A percentile compares a stretch with the other conserved stretches of the same genome.
Conservation (phyloP, 768 basidiomycete genomes). For the Naganishia antarctica region DNA sequence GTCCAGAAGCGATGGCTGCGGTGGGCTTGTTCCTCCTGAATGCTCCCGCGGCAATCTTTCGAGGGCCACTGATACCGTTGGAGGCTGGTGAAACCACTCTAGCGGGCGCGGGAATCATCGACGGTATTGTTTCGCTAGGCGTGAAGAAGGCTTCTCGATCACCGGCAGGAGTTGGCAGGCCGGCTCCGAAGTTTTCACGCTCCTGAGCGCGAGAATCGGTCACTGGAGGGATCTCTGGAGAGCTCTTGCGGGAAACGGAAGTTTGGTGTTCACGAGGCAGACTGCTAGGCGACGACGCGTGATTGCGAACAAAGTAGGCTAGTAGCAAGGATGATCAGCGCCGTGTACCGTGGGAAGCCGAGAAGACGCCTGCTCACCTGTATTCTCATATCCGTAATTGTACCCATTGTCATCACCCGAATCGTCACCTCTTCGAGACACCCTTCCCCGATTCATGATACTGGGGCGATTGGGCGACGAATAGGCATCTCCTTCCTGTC, state of each 20-base stretch:
- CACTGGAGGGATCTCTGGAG: constrained; percentile 5
- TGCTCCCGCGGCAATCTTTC: constrained; percentile 27
- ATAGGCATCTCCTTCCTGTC: neutral
- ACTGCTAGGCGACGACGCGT: constrained; percentile 15
- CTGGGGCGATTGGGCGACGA: neutral
- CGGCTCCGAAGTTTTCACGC: constrained; percentile 14
- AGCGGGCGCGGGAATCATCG: constrained; percentile 2
- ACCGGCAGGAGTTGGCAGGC: neutral
- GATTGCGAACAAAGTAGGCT: constrained; percentile 24
- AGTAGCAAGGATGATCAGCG: neutral
- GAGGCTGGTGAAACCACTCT: constrained; percentile 11
- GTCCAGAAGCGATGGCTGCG: constrained; percentile 2
- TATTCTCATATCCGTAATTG: constrained; percentile 25
- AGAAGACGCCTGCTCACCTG: constrained; percentile 7
- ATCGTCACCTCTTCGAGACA: constrained; percentile 13
- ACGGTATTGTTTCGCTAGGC: constrained; percentile 1
- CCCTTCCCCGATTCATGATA: constrained; percentile 26
- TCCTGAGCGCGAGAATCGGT: neutral
- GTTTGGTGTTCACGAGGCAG: constrained; percentile 4
- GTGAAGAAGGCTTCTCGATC: constrained; percentile 26
- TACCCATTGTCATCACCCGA: constrained; percentile 21
- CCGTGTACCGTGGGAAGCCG: neutral
- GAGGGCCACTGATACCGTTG: constrained; percentile 17
- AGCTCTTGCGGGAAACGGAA: neutral
- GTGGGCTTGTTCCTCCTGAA: constrained; percentile 28